Evolutionary conservation across 257 asterid genomes (phyloP).

Genomic region (Fraxinus cuspidata): DNA sequence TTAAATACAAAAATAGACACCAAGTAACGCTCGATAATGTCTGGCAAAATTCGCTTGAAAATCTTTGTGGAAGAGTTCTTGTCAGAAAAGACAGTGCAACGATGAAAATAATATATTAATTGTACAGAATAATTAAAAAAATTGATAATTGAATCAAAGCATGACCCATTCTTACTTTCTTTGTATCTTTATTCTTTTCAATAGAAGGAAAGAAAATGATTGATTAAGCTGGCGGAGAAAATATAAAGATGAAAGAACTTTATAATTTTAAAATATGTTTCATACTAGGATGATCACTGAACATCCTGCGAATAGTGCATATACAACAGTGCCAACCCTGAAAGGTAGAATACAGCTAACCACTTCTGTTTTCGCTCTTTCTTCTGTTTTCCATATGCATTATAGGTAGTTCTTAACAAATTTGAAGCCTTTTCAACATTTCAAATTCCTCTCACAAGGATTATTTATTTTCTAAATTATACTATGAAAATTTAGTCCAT

Average conservation of each 20-base stretch:
- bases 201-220: background rate
- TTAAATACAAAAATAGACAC: background rate
- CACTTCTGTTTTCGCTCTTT: background rate
- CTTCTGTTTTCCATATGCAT: background rate
- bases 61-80: background rate
- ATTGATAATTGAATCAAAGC: background rate
- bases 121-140: background rate
- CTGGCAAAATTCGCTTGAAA: background rate
- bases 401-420: background rate
- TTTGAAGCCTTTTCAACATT: background rate
- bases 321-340: background rate
- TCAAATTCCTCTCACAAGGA: background rate
- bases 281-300: slow-evolving; percentile 1
- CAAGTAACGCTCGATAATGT: background rate
- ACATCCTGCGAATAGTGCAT: background rate
- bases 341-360: background rate
- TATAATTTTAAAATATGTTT: background rate
- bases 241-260: background rate
- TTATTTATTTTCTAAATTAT: background rate
- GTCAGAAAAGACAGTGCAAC: background rate
- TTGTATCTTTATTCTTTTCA: too few relatives aligned
- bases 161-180: background rate
- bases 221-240: background rate
- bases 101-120: background rate
- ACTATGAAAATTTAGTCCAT: background rate